Conservation (phyloP, 768 basidiomycete genomes). For the Rhizopogon salebrosus region DNA sequence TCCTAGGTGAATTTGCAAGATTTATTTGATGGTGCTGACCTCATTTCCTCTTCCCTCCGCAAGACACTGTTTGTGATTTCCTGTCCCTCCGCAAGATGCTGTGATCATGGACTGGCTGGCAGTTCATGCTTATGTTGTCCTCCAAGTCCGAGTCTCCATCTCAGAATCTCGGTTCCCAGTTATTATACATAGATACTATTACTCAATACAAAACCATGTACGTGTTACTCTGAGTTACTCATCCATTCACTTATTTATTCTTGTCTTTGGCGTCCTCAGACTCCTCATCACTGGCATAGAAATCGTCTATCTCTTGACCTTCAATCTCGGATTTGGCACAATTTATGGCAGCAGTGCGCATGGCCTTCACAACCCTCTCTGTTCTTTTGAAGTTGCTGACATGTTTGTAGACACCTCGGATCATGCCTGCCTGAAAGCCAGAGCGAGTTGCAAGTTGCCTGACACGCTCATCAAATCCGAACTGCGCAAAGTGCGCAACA, state of each 20-base stretch:
- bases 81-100: too few relatives aligned
- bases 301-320: neutral
- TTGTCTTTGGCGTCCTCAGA: neutral
- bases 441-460: neutral
- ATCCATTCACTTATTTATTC: neutral
- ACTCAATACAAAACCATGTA: too few relatives aligned
- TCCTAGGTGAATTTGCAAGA: too few relatives aligned
- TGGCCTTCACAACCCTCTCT: neutral
- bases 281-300: neutral
- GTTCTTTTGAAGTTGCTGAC: neutral
- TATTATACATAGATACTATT: too few relatives aligned
- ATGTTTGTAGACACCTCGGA: neutral
- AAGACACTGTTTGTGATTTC: too few relatives aligned
- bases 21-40: too few relatives aligned
- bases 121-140: too few relatives aligned
- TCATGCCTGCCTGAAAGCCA: neutral
- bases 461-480: neutral
- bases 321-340: neutral
- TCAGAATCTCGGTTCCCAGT: too few relatives aligned
- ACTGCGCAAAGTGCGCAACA: neutral
- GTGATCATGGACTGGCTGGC: too few relatives aligned
- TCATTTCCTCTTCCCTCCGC: conserved; percentile 5
- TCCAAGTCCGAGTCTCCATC: too few relatives aligned
- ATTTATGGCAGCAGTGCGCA: neutral
- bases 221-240: too few relatives aligned